Conservation (phyloP, 495 filamentous ascomycete genomes). For the Xylaria curta region DNA sequence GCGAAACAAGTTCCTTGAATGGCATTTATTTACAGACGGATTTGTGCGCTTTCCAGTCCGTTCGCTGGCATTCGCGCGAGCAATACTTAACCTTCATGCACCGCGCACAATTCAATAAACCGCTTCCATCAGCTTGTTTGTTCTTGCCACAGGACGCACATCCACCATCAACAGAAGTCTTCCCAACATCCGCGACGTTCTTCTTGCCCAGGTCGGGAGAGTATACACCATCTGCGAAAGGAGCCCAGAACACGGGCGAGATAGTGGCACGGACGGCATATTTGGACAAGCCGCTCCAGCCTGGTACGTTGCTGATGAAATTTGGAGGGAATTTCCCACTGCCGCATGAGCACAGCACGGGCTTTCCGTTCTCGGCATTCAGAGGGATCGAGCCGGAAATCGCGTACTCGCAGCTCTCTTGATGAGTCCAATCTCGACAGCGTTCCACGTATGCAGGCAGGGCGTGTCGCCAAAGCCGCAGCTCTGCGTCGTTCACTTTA, state of each 20-base stretch:
- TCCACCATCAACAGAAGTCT: background rate
- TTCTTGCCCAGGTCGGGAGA: background rate
- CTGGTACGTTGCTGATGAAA: slow-evolving; percentile 34
- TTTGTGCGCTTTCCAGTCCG: slow-evolving; percentile 43
- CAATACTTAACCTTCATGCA: slow-evolving; percentile 43
- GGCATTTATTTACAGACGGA: background rate
- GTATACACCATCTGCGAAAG: slow-evolving; percentile 37
- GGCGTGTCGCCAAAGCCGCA: slow-evolving; percentile 54
- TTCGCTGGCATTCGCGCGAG: slow-evolving; percentile 42
- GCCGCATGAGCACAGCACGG: slow-evolving; percentile 47
- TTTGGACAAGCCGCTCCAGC: slow-evolving; percentile 36
- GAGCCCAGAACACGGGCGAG: slow-evolving; percentile 40
- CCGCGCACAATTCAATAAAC: slow-evolving; percentile 36
- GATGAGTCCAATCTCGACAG: slow-evolving; percentile 59
- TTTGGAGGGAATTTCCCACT: slow-evolving; percentile 40
- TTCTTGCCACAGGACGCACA: slow-evolving; percentile 13
- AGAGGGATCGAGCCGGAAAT: slow-evolving; percentile 35
- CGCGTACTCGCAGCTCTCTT: slow-evolving; percentile 54
- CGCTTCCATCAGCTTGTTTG: slow-evolving; percentile 14
- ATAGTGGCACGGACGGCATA: slow-evolving; percentile 43
- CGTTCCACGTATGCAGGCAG: slow-evolving; percentile 59
- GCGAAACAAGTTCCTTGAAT: background rate
- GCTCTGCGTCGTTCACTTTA: slow-evolving; percentile 46
- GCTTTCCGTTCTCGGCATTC: slow-evolving; percentile 28
- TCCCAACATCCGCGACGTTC: background rate